These are phyloP conservation scores for Fusarium redolens DNA, from an alignment of 2,329 filamentous ascomycete species.

Conservation along the genomic window DNA sequence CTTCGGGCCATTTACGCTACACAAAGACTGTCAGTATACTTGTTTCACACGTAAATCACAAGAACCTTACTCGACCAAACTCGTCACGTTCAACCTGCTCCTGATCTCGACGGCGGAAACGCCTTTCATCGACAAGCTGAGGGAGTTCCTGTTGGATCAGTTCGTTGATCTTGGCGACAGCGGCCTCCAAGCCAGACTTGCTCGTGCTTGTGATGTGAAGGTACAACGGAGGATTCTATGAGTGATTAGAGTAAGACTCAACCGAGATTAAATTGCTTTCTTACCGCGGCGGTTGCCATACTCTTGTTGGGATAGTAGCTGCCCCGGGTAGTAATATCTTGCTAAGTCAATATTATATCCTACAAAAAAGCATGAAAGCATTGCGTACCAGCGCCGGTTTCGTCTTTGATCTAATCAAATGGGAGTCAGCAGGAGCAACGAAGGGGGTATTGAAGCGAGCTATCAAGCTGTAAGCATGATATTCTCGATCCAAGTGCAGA, in stretches of 20 bases:
- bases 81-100: conserved; percentile 90
- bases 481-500: conserved; percentile 64
- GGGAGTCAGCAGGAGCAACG: conserved; percentile 95
- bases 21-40: conserved; percentile 23
- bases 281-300: conserved; percentile 93
- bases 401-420: conserved; percentile 99
- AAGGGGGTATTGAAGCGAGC: conserved; percentile 71
- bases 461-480: conserved; percentile 78
- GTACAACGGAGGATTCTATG: conserved; percentile 89
- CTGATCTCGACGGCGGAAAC: conserved; percentile 85
- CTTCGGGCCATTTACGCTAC: conserved; percentile 98
- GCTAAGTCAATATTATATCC: conserved; percentile 67
- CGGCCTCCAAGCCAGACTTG: conserved; percentile 91
- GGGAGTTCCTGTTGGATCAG: conserved; percentile 96
- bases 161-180: conserved; percentile 89
- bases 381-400: conserved; percentile 98
- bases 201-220: conserved; percentile 94
- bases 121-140: conserved; percentile 92
- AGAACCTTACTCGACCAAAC: conserved; percentile 80
- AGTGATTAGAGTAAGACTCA: not conserved
- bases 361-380: conserved; percentile 52
- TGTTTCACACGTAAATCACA: not conserved
- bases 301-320: conserved; percentile 97
- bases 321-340: conserved; percentile 98
- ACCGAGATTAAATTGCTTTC: conserved; percentile 48